These are phyloP conservation scores for Postia placenta DNA, from an alignment of 768 basidiomycete genomes.

Conservation along the genomic window DNA sequence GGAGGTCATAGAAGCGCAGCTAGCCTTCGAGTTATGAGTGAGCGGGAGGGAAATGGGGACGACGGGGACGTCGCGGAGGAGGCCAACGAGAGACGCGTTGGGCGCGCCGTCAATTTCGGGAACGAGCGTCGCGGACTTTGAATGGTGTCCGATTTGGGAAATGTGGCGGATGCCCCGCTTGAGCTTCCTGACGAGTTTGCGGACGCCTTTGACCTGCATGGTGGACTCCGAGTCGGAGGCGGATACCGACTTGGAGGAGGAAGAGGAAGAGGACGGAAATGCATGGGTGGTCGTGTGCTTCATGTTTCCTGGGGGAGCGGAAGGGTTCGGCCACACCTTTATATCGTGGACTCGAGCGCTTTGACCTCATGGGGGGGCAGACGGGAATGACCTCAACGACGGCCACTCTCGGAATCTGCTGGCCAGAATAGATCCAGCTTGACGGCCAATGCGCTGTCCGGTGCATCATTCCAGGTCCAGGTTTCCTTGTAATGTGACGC, in stretches of 20 bases:
- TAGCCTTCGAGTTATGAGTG: not conserved
- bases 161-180: constrained; percentile 16
- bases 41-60: constrained; percentile 5
- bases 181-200: constrained; percentile 16
- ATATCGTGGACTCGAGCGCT: too few relatives aligned
- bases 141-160: constrained; percentile 12
- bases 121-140: constrained; percentile 1
- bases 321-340: not conserved
- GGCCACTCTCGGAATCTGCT: too few relatives aligned
- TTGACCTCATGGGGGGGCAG: too few relatives aligned
- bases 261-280: constrained; percentile 6
- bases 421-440: too few relatives aligned
- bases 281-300: not conserved
- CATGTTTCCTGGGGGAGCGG: constrained; percentile 1
- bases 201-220: constrained; percentile 11
- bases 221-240: not conserved
- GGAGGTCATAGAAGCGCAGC: constrained; percentile 7
- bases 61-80: constrained; percentile 2
- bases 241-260: constrained; percentile 6
- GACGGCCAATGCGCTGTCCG: too few relatives aligned
- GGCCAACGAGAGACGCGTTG: not conserved
- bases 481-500: too few relatives aligned
- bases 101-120: constrained; percentile 3
- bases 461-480: too few relatives aligned
- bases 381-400: too few relatives aligned